phyloP scores from a whole-genome alignment of 352 stramenopile genomes.

The Phytopythium vexans region DNA sequence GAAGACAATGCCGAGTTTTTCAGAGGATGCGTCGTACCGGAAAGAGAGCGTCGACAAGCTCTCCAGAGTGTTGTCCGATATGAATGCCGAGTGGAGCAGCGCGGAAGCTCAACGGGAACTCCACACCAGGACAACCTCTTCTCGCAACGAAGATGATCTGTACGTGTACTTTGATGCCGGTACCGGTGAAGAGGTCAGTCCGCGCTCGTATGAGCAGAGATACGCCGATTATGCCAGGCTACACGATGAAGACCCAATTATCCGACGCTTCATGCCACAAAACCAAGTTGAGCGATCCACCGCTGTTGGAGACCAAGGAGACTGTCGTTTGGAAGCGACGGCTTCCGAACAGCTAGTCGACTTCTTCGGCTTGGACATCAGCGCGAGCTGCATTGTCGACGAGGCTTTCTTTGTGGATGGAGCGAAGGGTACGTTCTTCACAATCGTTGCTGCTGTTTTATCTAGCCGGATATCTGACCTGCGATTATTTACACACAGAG shows the following conservation, averaged over 20 bases:
- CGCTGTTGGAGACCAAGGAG: background rate
- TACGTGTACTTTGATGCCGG: conserved; percentile 52
- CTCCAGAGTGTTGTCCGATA: conserved; percentile 32
- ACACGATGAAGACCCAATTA: conserved; percentile 27
- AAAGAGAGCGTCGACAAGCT: conserved; percentile 40
- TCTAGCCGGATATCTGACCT: too few species aligned
- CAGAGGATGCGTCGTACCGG: conserved; percentile 32
- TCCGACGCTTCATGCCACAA: conserved; percentile 11
- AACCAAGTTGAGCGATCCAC: background rate
- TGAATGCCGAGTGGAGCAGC: conserved; percentile 49
- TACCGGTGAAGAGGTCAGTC: conserved; percentile 29
- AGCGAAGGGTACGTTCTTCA: background rate
- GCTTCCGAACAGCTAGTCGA: conserved; percentile 7
- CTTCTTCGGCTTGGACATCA: conserved; percentile 35
- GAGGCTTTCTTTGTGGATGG: conserved; percentile 23
- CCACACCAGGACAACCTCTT: conserved; percentile 28
- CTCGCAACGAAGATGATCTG: conserved; percentile 27
- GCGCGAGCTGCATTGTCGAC: conserved; percentile 38
- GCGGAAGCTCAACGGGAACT: conserved; percentile 36
- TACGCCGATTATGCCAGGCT: conserved; percentile 43
- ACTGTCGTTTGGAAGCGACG: background rate
- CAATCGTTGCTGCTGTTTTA: too few species aligned
- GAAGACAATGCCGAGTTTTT: conserved; percentile 30
- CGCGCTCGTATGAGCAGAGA: conserved; percentile 35
- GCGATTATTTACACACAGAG: too few species aligned